Conservation (phyloP, 768 basidiomycete species). For the Serendipita sp. region DNA sequence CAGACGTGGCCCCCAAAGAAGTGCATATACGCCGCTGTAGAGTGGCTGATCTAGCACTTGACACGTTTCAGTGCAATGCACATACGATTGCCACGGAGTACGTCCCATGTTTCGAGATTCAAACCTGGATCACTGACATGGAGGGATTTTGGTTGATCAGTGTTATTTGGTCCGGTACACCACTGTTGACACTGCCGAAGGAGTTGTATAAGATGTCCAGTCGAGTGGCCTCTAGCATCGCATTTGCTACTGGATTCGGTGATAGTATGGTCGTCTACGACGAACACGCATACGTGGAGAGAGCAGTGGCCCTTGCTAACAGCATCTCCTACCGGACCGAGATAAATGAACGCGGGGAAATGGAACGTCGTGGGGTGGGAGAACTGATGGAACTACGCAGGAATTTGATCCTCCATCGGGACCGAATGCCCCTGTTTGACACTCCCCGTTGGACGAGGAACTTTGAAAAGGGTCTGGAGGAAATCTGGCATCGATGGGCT, state of each 20-base stretch:
- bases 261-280: constrained; percentile 31
- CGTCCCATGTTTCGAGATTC: constrained; percentile 15
- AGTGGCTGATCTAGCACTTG: constrained; percentile 36
- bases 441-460: constrained; percentile 33
- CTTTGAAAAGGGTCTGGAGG: constrained; percentile 29
- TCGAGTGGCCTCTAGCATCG: constrained; percentile 35
- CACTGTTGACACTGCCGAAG: constrained; percentile 32
- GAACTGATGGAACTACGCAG: constrained; percentile 28
- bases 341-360: constrained; percentile 12
- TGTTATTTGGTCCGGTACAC: constrained; percentile 37
- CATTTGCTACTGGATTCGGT: constrained; percentile 32
- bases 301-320: constrained; percentile 28
- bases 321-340: constrained; percentile 16
- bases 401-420: constrained; percentile 27
- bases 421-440: constrained; percentile 32
- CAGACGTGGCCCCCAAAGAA: constrained; percentile 33
- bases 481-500: constrained; percentile 35
- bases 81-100: constrained; percentile 38
- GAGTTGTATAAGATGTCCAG: constrained; percentile 35
- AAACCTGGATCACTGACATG: too few species aligned
- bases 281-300: constrained; percentile 30
- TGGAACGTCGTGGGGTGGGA: constrained; percentile 18
- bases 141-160: constrained; percentile 15
- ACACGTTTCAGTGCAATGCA: constrained; percentile 40
- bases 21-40: constrained; percentile 30